Evolutionary conservation across 2,329 filamentous ascomycete species (phyloP).

Genomic region (Phaeosphaeriaceae sp.): DNA sequence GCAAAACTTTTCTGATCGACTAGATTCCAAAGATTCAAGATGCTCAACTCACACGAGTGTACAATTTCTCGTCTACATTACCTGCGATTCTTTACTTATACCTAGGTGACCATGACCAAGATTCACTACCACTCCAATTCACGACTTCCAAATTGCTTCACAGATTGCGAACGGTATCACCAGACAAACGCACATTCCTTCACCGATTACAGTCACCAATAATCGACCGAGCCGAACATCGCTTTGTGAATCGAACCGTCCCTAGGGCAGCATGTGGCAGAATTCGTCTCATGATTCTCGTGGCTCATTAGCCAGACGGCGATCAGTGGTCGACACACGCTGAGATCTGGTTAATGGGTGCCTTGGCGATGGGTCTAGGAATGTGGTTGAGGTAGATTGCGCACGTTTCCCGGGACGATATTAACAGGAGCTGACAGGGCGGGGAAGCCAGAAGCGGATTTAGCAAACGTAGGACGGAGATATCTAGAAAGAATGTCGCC

Average conservation of each 20-base stretch:
- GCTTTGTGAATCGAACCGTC: neutral
- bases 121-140: neutral
- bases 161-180: neutral
- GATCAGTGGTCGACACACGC: neutral
- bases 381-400: neutral
- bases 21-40: neutral
- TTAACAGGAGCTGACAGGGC: neutral
- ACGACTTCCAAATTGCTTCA: neutral
- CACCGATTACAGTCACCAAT: neutral
- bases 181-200: neutral
- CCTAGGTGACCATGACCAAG: neutral
- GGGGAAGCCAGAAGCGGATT: neutral
- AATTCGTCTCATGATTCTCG: neutral
- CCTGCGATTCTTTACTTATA: neutral
- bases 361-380: neutral
- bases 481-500: neutral
- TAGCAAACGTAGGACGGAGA: neutral
- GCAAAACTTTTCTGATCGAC: neutral
- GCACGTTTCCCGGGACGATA: neutral
- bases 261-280: neutral
- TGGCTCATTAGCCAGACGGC: neutral
- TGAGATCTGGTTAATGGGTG: neutral
- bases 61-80: neutral
- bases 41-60: neutral
- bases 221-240: neutral